Percentiles rank a stretch among this genome's conserved stretches.
Conservation (phyloP, 2,329 filamentous ascomycete species). For the Epichloe sylvatica region DNA sequence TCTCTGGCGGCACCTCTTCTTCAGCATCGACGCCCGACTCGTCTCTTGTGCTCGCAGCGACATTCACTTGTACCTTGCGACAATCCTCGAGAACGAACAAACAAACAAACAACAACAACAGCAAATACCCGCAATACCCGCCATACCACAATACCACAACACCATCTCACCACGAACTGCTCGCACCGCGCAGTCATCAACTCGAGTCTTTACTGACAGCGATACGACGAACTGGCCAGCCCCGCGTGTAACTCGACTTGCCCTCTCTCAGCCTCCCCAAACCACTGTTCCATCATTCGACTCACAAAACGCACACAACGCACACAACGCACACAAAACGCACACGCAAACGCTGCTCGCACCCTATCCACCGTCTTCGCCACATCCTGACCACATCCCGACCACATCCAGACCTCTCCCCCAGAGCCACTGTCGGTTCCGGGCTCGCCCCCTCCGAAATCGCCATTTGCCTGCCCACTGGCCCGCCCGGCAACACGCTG, state of each 20-base stretch:
- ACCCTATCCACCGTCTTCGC: slow-evolving; percentile 2
- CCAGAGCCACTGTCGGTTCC: background rate
- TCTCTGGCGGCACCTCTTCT: background rate
- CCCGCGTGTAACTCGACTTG: background rate
- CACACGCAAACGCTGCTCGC: background rate
- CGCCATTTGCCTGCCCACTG: slow-evolving; percentile 22
- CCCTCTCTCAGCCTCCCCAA: background rate
- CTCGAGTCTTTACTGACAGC: slow-evolving; percentile 1
- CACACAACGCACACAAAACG: background rate
- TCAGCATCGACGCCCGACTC: background rate
- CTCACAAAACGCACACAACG: background rate
- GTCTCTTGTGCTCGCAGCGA: slow-evolving; percentile 23
- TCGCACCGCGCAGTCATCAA: background rate
- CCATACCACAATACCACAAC: background rate
- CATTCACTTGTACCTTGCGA: slow-evolving; percentile 40
- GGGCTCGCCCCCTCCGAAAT: slow-evolving; percentile 22
- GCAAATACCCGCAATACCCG: too few relatives aligned
- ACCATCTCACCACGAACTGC: background rate
- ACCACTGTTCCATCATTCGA: background rate
- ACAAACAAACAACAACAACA: background rate
- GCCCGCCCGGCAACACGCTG: slow-evolving; percentile 18
- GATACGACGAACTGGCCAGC: background rate
- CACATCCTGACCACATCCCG: slow-evolving; percentile 2
- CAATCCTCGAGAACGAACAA: slow-evolving; percentile 7
- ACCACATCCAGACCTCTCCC: slow-evolving; percentile 4